Conservation (phyloP, 1,284 basidiomycete species). For the Ceratobasidium sp. region DNA sequence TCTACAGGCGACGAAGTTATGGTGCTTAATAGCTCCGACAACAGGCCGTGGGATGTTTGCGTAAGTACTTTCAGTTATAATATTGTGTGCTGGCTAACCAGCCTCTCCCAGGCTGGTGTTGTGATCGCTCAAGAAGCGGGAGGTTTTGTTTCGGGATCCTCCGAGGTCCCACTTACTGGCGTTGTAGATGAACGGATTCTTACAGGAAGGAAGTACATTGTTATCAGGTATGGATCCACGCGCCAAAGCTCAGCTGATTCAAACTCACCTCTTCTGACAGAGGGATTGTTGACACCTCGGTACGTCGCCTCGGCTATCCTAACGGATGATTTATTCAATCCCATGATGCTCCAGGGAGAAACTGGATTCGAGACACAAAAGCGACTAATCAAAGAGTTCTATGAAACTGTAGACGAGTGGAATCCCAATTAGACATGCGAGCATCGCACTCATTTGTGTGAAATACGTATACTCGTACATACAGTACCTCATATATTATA, state of each 20-base stretch:
- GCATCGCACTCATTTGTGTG: not conserved
- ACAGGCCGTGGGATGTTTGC: conserved; percentile 89
- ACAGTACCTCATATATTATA: not conserved
- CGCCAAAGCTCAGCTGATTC: not conserved
- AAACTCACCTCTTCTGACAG: conserved; percentile 51
- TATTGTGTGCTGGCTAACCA: not conserved
- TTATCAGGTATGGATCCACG: conserved; percentile 61
- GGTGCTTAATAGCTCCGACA: not conserved
- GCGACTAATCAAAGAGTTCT: conserved; percentile 85
- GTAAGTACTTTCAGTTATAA: conserved; percentile 57
- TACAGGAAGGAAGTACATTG: conserved; percentile 86
- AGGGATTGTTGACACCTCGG: conserved; percentile 68
- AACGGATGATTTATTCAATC: not conserved
- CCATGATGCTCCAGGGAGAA: conserved; percentile 61
- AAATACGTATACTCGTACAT: not conserved
- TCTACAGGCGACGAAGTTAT: not conserved
- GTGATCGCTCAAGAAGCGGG: conserved; percentile 94
- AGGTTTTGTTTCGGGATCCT: conserved; percentile 72
- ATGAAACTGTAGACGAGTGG: conserved; percentile 80
- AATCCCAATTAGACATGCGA: conserved; percentile 56
- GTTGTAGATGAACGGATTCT: conserved; percentile 73
- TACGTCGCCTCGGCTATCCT: conserved; percentile 51
- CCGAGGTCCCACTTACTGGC: conserved; percentile 61
- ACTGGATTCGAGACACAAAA: conserved; percentile 77
- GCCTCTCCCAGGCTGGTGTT: conserved; percentile 73